Evolutionary conservation across 495 filamentous ascomycete genomes (phyloP).

Genomic region (Annulohypoxylon bovei): DNA sequence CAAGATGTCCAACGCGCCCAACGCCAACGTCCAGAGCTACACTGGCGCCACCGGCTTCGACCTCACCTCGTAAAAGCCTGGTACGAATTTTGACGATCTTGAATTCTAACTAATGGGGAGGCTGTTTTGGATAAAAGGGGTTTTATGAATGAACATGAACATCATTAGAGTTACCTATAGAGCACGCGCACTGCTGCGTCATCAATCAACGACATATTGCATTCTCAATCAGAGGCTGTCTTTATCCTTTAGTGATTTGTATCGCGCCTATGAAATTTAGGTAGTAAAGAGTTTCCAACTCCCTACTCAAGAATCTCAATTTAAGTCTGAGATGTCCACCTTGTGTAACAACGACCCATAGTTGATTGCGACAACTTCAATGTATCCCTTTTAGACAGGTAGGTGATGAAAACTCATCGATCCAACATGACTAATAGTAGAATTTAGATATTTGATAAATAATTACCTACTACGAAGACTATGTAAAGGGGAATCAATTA

Average conservation of each 20-base stretch:
- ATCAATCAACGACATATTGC: neutral
- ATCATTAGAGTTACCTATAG: neutral
- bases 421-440: too few species aligned
- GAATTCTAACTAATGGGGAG: neutral
- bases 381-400: too few species aligned
- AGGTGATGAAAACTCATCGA: too few species aligned
- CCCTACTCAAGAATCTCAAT: too few species aligned
- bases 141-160: neutral
- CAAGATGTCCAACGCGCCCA: conserved; percentile 21
- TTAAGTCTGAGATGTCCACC: too few species aligned
- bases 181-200: neutral
- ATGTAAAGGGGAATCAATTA: too few species aligned
- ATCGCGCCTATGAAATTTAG: too few species aligned
- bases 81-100: neutral
- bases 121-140: neutral
- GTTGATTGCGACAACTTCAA: too few species aligned
- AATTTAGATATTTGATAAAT: too few species aligned
- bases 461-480: too few species aligned
- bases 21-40: conserved; percentile 34
- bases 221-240: neutral
- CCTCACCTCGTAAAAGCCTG: neutral
- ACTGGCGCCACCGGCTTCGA: conserved; percentile 14
- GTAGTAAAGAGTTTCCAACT: too few species aligned
- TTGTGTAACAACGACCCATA: too few species aligned
- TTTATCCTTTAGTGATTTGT: neutral